Percentiles rank a stretch among this genome's conserved stretches.
These are phyloP conservation scores for Coffea humblotiana DNA, from an alignment of 305 asterid genomes.

Conservation along the genomic window DNA sequence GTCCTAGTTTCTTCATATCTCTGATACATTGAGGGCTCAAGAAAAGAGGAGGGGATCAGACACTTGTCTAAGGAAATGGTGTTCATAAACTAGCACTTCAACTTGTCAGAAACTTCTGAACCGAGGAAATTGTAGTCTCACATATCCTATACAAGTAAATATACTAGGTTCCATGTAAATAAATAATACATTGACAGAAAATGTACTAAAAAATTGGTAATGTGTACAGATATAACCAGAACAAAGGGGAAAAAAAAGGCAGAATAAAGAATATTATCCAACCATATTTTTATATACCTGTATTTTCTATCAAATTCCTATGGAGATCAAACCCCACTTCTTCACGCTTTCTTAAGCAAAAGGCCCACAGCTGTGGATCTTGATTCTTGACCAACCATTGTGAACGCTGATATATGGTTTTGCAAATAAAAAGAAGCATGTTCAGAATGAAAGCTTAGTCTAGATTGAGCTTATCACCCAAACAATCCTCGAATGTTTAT, in stretches of 20 bases:
- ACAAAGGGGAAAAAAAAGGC: too few relatives aligned
- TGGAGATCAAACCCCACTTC: conserved; percentile 18
- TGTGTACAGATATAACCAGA: neutral
- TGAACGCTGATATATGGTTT: neutral
- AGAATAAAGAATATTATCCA: too few relatives aligned
- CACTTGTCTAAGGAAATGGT: neutral
- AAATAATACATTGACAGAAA: neutral
- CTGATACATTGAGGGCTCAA: neutral
- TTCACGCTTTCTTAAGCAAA: conserved; percentile 23
- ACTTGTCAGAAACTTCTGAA: neutral
- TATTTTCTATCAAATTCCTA: neutral
- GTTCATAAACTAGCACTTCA: neutral
- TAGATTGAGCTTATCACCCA: neutral
- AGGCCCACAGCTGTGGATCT: conserved; percentile 14
- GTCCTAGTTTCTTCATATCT: neutral
- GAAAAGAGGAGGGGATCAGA: neutral
- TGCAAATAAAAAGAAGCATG: neutral
- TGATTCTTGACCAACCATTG: conserved; percentile 6
- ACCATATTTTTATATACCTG: too few relatives aligned
- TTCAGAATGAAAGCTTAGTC: neutral
- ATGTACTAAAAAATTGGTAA: neutral
- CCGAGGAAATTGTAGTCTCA: neutral
- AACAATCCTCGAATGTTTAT: neutral
- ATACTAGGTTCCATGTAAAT: neutral
- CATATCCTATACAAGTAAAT: neutral